Conservation (phyloP, 441 rosid species). For the Macaranga tanarius region DNA sequence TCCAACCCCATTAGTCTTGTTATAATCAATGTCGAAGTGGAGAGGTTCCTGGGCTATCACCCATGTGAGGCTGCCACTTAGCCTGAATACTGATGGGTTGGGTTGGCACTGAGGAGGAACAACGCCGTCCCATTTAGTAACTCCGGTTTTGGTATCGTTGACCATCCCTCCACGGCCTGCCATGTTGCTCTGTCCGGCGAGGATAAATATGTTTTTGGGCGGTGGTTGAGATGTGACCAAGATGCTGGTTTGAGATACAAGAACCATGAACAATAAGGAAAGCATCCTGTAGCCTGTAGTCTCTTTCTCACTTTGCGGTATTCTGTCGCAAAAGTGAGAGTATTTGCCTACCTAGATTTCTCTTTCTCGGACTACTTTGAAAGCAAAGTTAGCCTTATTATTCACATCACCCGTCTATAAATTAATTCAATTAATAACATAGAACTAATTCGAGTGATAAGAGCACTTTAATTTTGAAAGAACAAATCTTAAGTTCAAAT, state of each 20-base stretch:
- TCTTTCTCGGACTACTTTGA: neutral
- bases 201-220: constrained; percentile 45
- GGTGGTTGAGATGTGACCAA: constrained; percentile 27
- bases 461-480: too few relatives aligned
- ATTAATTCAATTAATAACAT: too few relatives aligned
- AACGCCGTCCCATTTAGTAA: constrained; percentile 59
- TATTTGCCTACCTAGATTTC: neutral
- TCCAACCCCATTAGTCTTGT: constrained; percentile 68
- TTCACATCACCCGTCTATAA: neutral
- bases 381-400: constrained; percentile 23
- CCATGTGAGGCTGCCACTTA: constrained; percentile 56
- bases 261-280: constrained; percentile 26
- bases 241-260: constrained; percentile 22
- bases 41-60: constrained; percentile 71
- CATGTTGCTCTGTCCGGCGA: constrained; percentile 96
- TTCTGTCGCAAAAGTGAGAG: constrained; percentile 19
- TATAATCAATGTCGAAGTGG: constrained; percentile 66
- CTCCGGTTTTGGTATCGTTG: constrained; percentile 43
- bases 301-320: constrained; percentile 26
- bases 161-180: constrained; percentile 89
- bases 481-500: too few relatives aligned
- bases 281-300: constrained; percentile 23
- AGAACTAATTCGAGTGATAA: too few relatives aligned
- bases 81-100: constrained; percentile 60
- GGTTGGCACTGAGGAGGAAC: constrained; percentile 65